Evolutionary conservation across 202 grass and related monocot species (phyloP), one percentile per base, ranked within the genome.

Genomic region (Schoenoplectus triqueter): DNA sequence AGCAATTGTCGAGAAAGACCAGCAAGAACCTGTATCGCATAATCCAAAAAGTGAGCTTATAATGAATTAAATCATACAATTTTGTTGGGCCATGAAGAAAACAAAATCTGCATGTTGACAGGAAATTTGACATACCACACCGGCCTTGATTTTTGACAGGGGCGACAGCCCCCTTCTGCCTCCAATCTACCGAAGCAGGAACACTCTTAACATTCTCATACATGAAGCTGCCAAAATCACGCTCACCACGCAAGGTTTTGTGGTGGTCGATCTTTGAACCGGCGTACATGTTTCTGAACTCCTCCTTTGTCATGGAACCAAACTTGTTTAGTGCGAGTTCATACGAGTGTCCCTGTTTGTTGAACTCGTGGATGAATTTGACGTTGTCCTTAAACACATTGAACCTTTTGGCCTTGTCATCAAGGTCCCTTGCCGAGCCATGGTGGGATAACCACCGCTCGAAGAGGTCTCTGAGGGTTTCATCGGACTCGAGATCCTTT

Each of bases 91-190:
- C 39, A 42, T 42, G 3, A 42, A 9, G 11, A 41, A 59, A 59
- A 59, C 13, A 59, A 59, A n/a, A 59, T 11, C 6, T 64, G 18
- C 17, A 0, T 61, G 10, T 20, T 64, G 7, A 21, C 15, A n/a
- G 22, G 14, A 52, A 85, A 77, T 46, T 64, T 73, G 3, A 63
- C 86, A 69, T 73, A 85, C 81, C 89, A 88, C 93, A 95, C 77
- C 84, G 87, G 0, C 91, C 89, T 81, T 95, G 93, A 88, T 95
- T 79, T 87, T 95, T 95, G 19, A 95, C 87, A 9, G 64, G 80
- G 0, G 90, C 76, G 10, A 95, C 93, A 0, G 91, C 91, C 2
- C 93, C 93, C 77, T 91, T 95, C 61, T 82, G 56, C 20, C 93
- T 70, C 93, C 93, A 95, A 83, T 95, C 93, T 0, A 95, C 65